These are phyloP conservation scores for Cryphonectria japonica DNA, from an alignment of 2,329 filamentous ascomycete species.

Conservation along the genomic window DNA sequence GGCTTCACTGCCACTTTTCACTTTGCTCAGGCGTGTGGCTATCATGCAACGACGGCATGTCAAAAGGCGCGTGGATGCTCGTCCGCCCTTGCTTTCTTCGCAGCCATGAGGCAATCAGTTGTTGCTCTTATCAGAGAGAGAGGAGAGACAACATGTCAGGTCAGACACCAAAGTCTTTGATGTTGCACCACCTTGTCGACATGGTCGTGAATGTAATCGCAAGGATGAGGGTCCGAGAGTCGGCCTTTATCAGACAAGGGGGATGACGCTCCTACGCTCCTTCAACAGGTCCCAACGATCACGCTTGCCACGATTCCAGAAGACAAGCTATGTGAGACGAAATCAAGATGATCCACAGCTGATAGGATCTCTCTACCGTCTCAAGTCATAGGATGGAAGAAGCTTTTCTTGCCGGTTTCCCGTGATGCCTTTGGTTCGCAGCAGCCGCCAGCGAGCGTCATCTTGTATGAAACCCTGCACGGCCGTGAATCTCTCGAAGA, in stretches of 20 bases:
- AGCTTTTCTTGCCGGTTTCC: not conserved
- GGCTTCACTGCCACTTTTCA: not conserved
- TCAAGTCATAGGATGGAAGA: not conserved
- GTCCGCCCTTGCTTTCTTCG: not conserved
- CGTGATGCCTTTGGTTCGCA: not conserved
- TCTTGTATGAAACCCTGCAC: not conserved
- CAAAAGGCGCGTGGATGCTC: not conserved
- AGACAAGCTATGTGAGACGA: constrained; percentile 10
- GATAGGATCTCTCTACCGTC: not conserved
- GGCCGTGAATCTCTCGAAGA: not conserved
- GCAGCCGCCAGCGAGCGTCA: not conserved
- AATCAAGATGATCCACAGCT: constrained; percentile 5
- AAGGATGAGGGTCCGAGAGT: not conserved
- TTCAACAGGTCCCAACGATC: not conserved
- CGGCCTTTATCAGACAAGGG: not conserved
- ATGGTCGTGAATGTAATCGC: not conserved
- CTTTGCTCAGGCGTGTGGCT: not conserved
- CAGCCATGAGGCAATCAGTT: not conserved
- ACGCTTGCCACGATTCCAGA: not conserved
- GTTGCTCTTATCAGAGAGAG: too few species aligned
- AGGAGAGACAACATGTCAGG: not conserved
- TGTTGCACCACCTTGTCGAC: not conserved
- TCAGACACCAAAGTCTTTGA: not conserved
- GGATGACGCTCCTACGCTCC: not conserved
- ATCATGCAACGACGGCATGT: not conserved